Evolutionary conservation across 2,329 filamentous ascomycete genomes (phyloP).

Genomic region (Penicillium palitans): DNA sequence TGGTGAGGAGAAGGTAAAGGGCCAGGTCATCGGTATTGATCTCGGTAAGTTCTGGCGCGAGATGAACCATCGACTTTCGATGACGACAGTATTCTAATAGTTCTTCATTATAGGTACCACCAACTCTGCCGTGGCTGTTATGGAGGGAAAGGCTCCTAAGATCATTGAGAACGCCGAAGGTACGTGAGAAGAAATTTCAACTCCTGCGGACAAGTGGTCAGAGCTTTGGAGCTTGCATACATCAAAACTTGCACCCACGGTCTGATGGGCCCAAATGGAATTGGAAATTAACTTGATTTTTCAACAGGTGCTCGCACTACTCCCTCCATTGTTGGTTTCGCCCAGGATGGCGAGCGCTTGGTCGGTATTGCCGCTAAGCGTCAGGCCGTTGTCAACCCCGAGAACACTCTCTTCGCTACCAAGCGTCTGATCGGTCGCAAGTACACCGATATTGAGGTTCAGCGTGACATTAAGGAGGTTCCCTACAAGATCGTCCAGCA

Average conservation of each 20-base stretch:
- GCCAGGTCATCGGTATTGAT: constrained; percentile 97
- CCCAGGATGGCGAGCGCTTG: constrained; percentile 90
- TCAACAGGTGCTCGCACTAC: constrained; percentile 77
- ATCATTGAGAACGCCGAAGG: constrained; percentile 99
- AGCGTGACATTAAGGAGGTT: constrained; percentile 95
- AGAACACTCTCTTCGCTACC: constrained; percentile 97
- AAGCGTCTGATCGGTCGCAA: constrained; percentile 99
- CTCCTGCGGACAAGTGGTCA: constrained; percentile 9
- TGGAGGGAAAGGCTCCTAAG: constrained; percentile 93
- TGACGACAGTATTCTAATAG: constrained; percentile 17
- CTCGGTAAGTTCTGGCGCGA: constrained; percentile 62
- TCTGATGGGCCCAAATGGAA: neutral
- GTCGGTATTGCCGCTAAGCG: constrained; percentile 98
- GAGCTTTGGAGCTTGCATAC: constrained; percentile 4
- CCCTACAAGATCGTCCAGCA: constrained; percentile 99
- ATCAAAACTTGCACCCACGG: neutral
- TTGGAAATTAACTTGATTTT: constrained; percentile 18
- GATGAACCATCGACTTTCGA: neutral
- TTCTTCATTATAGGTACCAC: constrained; percentile 65
- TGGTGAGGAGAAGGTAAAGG: constrained; percentile 79
- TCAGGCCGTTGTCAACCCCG: constrained; percentile 96
- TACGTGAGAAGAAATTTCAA: constrained; percentile 45
- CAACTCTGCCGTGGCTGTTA: constrained; percentile 94
- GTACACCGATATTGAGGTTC: constrained; percentile 89
- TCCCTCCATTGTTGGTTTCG: constrained; percentile 92